Evolutionary conservation across 2,329 filamentous ascomycete species (phyloP), one percentile per base, ranked within the genome.

Genomic region (Hymenoscyphus repandus): DNA sequence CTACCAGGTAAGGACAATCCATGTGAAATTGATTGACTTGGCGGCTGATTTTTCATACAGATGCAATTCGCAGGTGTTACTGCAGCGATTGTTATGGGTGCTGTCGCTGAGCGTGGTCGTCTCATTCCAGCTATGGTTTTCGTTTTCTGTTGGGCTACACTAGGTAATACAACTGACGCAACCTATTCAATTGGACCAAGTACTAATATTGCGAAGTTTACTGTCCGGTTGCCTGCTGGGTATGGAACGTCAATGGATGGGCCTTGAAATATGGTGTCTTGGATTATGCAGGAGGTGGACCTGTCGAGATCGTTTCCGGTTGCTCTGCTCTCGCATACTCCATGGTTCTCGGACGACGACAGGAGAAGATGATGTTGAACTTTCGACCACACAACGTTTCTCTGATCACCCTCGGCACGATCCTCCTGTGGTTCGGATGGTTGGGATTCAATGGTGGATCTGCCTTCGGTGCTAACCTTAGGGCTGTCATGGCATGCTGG

Each of bases 281-380:
- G 66, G 93, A 99, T 71, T 99, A 96, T 66, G 93, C 93, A 45
- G 93, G 93, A 58, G 93, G 93, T 64, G 91, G 92, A 47, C 93
- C 93, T 60, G 93, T 99, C 78, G 93, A 99, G 73, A 97, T 99
- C 63, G 88, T 82, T 54, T 97, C 93, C 51, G 93, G 93, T 68
- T 77, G 95, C 72, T 93, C 90, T 39, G 93, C 92, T 30, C 78
- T 97, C 42, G 93, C 93, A 59, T 99, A 97, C 75, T 96, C 91
- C 2, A 86, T 89, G 88, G 85, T 96, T 34, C 87, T 99, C 54
- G 93, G 93, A 61, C 88, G 90, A 66, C 90, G 93, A 60, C 93
- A 96, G 74, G 92, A 97, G 76, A 93, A 90, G 76, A 96, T 97
- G 90, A 96, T 97, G 89, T 82, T 96, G 72, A 97, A 97, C 80